phyloP scores from a whole-genome alignment of 2,329 filamentous ascomycete genomes.

The Ophiostoma piceae region DNA sequence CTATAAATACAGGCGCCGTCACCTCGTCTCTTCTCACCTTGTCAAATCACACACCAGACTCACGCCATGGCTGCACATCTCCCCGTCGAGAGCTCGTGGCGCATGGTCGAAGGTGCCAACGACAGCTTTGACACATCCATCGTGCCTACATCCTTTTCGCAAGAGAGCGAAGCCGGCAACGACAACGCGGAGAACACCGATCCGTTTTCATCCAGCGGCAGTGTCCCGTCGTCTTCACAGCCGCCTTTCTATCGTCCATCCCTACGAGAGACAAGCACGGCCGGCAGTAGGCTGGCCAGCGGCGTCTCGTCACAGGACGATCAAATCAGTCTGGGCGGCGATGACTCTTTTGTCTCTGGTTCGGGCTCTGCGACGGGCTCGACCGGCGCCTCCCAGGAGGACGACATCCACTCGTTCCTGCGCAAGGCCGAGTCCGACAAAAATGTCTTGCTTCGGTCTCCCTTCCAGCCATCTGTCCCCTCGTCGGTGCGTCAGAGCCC shows the following conservation, averaged over 20 bases:
- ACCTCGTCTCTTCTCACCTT: background rate
- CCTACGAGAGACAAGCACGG: background rate
- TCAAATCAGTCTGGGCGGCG: conserved; percentile 24
- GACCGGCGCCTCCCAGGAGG: conserved; percentile 39
- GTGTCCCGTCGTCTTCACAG: conserved; percentile 37
- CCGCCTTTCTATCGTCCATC: background rate
- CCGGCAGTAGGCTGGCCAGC: background rate
- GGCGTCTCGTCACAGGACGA: background rate
- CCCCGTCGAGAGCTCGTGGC: conserved; percentile 53
- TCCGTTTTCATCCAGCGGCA: conserved; percentile 16
- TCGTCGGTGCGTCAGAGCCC: conserved; percentile 34
- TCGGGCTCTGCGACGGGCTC: conserved; percentile 42
- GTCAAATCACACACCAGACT: background rate
- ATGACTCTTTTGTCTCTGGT: conserved; percentile 32
- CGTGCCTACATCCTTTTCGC: conserved; percentile 34
- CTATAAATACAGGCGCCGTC: background rate
- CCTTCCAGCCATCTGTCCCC: conserved; percentile 51
- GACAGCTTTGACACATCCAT: conserved; percentile 56
- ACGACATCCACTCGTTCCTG: conserved; percentile 50
- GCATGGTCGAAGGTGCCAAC: conserved; percentile 56
- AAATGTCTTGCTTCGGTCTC: conserved; percentile 49
- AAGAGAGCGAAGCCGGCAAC: background rate
- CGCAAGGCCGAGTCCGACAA: conserved; percentile 53
- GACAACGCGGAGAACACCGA: background rate
- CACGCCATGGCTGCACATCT: conserved; percentile 27